Evolutionary conservation across 2,329 filamentous ascomycete genomes (phyloP).

Genomic region (Hypoxylon sp.): DNA sequence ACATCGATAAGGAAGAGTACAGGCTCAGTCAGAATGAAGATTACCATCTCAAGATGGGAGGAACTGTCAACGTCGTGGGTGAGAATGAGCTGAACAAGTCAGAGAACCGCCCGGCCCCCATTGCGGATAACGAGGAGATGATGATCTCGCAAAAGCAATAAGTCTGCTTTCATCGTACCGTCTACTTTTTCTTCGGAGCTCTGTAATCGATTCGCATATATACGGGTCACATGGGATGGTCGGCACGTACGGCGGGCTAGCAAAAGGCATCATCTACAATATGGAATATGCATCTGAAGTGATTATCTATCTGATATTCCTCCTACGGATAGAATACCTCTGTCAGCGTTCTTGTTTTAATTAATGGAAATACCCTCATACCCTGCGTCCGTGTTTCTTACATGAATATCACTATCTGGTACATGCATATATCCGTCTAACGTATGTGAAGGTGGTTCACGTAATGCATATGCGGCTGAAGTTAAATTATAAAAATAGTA

Average conservation of each 20-base stretch:
- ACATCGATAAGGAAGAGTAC: constrained; percentile 58
- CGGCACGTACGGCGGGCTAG: constrained; percentile 5
- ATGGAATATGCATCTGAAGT: background rate
- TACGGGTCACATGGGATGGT: constrained; percentile 2
- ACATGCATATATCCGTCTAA: background rate
- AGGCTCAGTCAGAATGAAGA: constrained; percentile 49
- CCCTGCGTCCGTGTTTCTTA: background rate
- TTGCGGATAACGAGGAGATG: constrained; percentile 47
- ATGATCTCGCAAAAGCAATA: constrained; percentile 49
- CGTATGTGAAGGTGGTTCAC: too few species aligned
- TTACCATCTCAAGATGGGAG: constrained; percentile 48
- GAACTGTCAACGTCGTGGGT: constrained; percentile 51
- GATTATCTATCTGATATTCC: background rate
- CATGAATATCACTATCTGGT: background rate
- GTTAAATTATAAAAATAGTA: too few species aligned
- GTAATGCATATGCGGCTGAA: too few species aligned
- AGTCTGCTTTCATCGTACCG: background rate
- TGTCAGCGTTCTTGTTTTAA: constrained; percentile 3
- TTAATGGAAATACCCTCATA: constrained; percentile 7
- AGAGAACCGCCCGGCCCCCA: constrained; percentile 42
- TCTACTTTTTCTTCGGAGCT: background rate
- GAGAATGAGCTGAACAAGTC: constrained; percentile 52
- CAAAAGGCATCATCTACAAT: constrained; percentile 2
- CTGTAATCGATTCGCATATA: constrained; percentile 17
- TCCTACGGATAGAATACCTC: background rate